Base-by-base conservation (phyloP, 495 filamentous ascomycete species). In the Pyrenula massariospora region DNA sequence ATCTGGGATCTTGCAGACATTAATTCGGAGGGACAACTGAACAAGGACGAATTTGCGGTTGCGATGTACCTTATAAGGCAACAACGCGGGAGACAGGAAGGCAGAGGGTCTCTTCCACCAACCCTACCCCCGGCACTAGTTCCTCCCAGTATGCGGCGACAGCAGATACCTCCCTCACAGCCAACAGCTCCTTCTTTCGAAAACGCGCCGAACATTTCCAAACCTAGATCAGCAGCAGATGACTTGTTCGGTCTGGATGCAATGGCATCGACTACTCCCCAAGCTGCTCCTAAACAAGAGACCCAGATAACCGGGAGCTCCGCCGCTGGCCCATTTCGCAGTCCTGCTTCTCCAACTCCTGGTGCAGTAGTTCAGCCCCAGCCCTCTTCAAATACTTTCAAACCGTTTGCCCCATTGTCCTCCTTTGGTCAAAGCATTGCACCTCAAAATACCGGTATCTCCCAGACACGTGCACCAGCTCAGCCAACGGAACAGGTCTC, bases 1-100 rank as follows among this genome's bases (percentile, higher is more conserved):
- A 94, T 98, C 58, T 98, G 93, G 93, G 94, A 98, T 66, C 77
- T 98, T 22, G 87, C 94, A 3, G 92, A 97, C 75, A 93, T 96
- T 66, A 87, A 86, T 60, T 91, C 88, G 15, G 87, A 91, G 55
- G 93, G 93, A 10, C 85, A 84, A 56, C 74, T 98, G 48, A 90
- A 76, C 31, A 78, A 80, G 56, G 93, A 98, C 66, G 91, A 94
- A 63, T 98, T 98, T 65, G 92, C 93, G 0, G 91, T 98, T 53
- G 93, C 94, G 52, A 97, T 98, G 93, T 91, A 95, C 65, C 77
- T 98, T 31, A 95, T 98, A 60, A 80, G 89, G 56, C 84, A 93
- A 65, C 91, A 96, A 67, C 81, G 90, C 22, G 82, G 75, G 57
- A 88, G 84, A 57, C 83, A 82, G 36, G 83, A 83, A 53, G 76